Evolutionary conservation across 164 flowering plant species (phyloP).

Genomic region (Aristolochia contorta): DNA sequence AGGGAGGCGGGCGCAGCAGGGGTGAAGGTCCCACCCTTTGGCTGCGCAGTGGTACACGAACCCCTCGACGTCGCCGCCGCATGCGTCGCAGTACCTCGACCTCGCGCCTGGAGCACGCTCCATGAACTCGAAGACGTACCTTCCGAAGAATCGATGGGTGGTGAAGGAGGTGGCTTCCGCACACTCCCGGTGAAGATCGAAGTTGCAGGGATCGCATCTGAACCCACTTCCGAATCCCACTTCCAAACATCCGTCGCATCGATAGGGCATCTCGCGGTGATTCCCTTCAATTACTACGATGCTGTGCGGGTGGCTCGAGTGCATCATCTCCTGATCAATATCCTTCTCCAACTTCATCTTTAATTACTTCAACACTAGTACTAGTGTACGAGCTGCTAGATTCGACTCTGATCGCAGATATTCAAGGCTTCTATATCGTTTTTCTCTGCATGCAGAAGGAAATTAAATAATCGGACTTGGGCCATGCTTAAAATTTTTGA

Average conservation of each 20-base stretch:
- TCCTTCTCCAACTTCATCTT: too few relatives aligned
- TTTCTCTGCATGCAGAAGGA: too few relatives aligned
- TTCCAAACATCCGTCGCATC: conserved; percentile 1
- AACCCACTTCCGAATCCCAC: not conserved
- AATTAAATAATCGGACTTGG: too few relatives aligned
- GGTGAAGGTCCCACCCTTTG: not conserved
- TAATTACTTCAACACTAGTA: too few relatives aligned
- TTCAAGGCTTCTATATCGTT: too few relatives aligned
- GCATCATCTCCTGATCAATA: not conserved
- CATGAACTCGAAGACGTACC: not conserved
- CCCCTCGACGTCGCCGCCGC: not conserved
- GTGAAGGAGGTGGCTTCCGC: not conserved
- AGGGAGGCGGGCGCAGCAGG: conserved; percentile 1
- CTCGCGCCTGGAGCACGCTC: not conserved
- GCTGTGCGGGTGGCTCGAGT: conserved; percentile 1
- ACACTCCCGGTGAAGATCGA: conserved; percentile 1
- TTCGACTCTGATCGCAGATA: too few relatives aligned
- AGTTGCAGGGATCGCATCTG: conserved; percentile 1
- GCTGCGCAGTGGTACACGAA: not conserved
- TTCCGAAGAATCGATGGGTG: not conserved
- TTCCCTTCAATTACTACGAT: not conserved
- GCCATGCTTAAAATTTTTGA: too few relatives aligned
- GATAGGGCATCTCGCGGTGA: not conserved
- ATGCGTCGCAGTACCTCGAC: not conserved
- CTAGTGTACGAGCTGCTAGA: too few relatives aligned